Conservation (phyloP, 495 filamentous ascomycete species). For the Chlorociboria aeruginascens region DNA sequence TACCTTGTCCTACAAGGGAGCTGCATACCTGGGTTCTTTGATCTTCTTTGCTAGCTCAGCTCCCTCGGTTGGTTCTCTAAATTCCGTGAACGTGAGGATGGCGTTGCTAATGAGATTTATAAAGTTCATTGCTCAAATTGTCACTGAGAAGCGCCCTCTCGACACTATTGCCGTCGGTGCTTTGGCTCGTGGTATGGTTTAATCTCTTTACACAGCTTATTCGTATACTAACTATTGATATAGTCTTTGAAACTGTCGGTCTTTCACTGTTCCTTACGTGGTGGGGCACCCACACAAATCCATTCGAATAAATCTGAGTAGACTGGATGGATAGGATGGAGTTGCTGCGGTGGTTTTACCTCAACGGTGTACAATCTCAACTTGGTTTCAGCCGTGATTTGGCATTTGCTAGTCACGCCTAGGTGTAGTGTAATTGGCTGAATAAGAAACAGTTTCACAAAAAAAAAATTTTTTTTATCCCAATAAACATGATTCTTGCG, state of each 20-base stretch:
- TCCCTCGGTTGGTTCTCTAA: constrained; percentile 56
- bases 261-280: constrained; percentile 85
- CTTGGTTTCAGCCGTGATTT: constrained; percentile 10
- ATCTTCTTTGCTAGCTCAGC: constrained; percentile 87
- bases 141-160: constrained; percentile 81
- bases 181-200: constrained; percentile 44
- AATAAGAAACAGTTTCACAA: neutral
- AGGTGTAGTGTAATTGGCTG: constrained; percentile 9
- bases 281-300: constrained; percentile 92
- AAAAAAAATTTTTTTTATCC: neutral
- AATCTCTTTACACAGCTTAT: neutral
- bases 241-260: constrained; percentile 80
- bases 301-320: constrained; percentile 43
- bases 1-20: constrained; percentile 90
- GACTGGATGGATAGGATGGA: neutral
- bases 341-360: too few relatives aligned
- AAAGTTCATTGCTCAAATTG: constrained; percentile 76
- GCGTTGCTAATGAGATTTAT: constrained; percentile 20
- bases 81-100: neutral
- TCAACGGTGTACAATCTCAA: constrained; percentile 6
- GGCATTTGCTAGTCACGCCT: constrained; percentile 10
- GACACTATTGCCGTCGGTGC: constrained; percentile 82
- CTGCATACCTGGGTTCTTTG: constrained; percentile 80
- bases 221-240: neutral
- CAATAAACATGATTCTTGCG: too few relatives aligned